Evolutionary conservation across 306 rosid genomes (phyloP), one percentile per base, ranked within the genome.

Genomic region (Delonix regia): DNA sequence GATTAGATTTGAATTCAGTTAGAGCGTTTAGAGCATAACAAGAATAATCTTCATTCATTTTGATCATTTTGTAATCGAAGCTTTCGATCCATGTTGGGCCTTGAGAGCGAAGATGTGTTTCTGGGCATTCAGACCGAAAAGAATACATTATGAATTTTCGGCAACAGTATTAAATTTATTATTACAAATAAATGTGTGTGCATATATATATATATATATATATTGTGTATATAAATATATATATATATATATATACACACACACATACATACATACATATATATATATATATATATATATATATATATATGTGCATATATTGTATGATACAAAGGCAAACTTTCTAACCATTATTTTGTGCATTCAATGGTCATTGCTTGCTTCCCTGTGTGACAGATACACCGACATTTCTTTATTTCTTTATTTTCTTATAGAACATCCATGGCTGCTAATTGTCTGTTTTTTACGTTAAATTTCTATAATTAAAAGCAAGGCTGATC

Each of bases 41-140:
- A 36, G 41, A 0, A 36, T 9, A 22, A 55, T 24, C 36, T 56
- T 55, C 25, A 33, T 80, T 56, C 65, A 67, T 69, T 60, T 38
- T 41, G 60, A n/a, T 21, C 19, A 27, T 41, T 76, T 82, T 81
- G 73, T 74, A 48, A 2, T 52, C 13, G 33, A 41, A 82, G 78
- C 63, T 53, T 62, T 72, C 33, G 56, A 56, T 64, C 75, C 71
- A 65, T 65, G 59, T 71, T 41, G 79, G 78, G 9, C 75, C 82
- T 44, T 34, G 19, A 24, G 57, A 47, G 36, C 27, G 8, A 6
- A 67, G n/a, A n/a, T 53, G 71, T 73, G 24, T 36, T 34, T 74
- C 41, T 62, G 3, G 56, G n/a, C 44, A 61, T 39, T 51, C 47
- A 27, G 61, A 24, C 56, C 59, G 84, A 56, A 74, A 66, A 80